Evolutionary conservation across 208 protist species (phyloP).

Genomic region (Vickermania spadyakhi): DNA sequence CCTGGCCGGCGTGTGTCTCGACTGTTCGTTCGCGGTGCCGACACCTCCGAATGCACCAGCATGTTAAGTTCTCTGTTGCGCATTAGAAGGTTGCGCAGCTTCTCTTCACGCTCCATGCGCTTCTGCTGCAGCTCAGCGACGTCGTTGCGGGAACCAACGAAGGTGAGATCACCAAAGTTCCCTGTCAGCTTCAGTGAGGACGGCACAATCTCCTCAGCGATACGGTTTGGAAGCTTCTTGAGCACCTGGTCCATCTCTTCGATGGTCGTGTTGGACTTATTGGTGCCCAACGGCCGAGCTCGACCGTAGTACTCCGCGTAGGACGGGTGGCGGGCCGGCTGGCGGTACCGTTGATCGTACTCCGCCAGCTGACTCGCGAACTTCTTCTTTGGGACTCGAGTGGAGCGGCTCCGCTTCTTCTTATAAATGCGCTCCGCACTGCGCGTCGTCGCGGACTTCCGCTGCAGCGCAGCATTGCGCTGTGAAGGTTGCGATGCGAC

Average conservation of each 20-base stretch:
- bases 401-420: background rate
- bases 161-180: slow-evolving; percentile 34
- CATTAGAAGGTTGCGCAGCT: slow-evolving; percentile 24
- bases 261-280: slow-evolving; percentile 6
- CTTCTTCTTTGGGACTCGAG: slow-evolving; percentile 13
- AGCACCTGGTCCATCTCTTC: slow-evolving; percentile 23
- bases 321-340: slow-evolving; percentile 15
- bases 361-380: slow-evolving; percentile 33
- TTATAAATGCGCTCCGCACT: background rate
- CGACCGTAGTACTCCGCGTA: slow-evolving; percentile 69
- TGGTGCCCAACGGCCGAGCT: slow-evolving; percentile 4
- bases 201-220: slow-evolving; percentile 21
- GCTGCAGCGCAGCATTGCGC: background rate
- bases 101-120: slow-evolving; percentile 23
- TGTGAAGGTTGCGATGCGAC: background rate
- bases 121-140: slow-evolving; percentile 22
- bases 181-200: slow-evolving; percentile 16
- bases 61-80: slow-evolving; percentile 36
- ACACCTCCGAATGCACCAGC: slow-evolving; percentile 15
- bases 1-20: background rate
- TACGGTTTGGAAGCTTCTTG: slow-evolving; percentile 20
- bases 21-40: background rate
- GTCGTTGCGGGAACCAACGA: slow-evolving; percentile 27
- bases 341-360: slow-evolving; percentile 41
- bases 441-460: background rate